A percentile compares a stretch with the other conserved stretches of the same genome.
Evolutionary conservation across 192 early-diverging fungal genomes (phyloP).

Genomic region (Pilobolus umbonatus): DNA sequence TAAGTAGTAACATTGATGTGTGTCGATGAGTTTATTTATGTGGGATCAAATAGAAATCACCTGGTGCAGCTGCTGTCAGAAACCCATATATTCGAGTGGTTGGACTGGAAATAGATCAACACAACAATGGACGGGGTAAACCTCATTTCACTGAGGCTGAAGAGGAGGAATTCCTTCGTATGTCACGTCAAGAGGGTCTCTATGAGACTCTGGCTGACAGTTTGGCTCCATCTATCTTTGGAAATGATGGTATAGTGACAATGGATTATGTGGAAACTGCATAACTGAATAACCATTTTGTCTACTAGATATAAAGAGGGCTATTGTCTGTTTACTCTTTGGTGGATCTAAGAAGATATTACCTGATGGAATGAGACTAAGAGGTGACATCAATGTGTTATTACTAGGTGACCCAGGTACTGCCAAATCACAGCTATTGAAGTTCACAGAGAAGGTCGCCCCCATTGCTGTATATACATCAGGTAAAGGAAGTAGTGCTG

Average conservation of each 20-base stretch:
- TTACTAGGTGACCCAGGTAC: constrained; percentile 98
- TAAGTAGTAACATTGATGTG: constrained; percentile 9
- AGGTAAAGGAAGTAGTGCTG: constrained; percentile 97
- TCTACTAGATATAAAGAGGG: constrained; percentile 89
- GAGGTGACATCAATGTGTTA: constrained; percentile 98
- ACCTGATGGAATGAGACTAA: constrained; percentile 93
- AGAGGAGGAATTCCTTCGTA: constrained; percentile 86
- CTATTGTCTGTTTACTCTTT: constrained; percentile 92
- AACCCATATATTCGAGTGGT: constrained; percentile 93
- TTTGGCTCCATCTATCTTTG: constrained; percentile 97
- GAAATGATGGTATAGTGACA: constrained; percentile 66
- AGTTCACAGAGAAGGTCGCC: constrained; percentile 97
- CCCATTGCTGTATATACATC: constrained; percentile 99
- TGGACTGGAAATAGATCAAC: constrained; percentile 81
- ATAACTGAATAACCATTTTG: not conserved
- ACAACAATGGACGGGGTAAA: constrained; percentile 52
- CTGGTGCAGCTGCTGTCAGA: constrained; percentile 83
- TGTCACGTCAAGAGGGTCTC: constrained; percentile 84
- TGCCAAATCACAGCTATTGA: constrained; percentile 96
- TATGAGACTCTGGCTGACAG: constrained; percentile 87
- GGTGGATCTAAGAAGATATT: constrained; percentile 94
- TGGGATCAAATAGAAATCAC: constrained; percentile 48
- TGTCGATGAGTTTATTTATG: not conserved
- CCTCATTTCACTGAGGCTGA: constrained; percentile 83
- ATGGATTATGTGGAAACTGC: not conserved